Percentiles rank a stretch among this genome's conserved stretches.
Conservation (phyloP, 192 early-diverging fungal genomes). For the Rhizophlyctis rosea region DNA sequence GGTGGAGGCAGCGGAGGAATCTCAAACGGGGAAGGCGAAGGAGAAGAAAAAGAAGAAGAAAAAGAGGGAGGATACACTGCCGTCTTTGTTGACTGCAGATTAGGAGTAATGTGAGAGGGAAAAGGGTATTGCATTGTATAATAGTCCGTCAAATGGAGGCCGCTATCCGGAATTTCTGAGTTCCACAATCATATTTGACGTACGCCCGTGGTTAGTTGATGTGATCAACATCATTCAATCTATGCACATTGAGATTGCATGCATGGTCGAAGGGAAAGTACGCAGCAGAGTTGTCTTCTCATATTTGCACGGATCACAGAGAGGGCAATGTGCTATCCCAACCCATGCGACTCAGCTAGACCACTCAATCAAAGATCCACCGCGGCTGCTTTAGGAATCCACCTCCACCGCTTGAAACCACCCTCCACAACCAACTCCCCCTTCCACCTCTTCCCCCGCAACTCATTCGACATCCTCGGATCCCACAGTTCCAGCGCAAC, state of each 20-base stretch:
- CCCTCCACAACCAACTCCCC: conserved; percentile 8
- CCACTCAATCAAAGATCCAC: neutral
- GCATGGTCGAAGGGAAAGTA: neutral
- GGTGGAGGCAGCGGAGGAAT: neutral
- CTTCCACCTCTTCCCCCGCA: conserved; percentile 13
- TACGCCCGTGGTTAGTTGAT: neutral
- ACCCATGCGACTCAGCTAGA: neutral
- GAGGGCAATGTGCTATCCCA: too few relatives aligned
- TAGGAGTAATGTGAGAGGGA: neutral
- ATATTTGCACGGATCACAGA: neutral
- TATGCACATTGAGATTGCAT: too few relatives aligned
- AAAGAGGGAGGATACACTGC: neutral
- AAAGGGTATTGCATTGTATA: neutral
- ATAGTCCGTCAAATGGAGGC: neutral
- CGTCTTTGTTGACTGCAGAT: neutral
- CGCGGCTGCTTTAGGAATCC: neutral
- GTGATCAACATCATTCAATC: neutral
- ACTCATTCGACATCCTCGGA: conserved; percentile 6
- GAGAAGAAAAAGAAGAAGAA: neutral
- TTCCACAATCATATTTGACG: neutral
- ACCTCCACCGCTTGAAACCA: neutral
- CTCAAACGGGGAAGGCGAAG: neutral
- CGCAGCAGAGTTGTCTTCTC: too few relatives aligned
- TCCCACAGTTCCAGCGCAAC: conserved; percentile 39
- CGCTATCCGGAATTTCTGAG: neutral